These are phyloP conservation scores for Pyricularia grisea DNA, from an alignment of 2,329 filamentous ascomycete genomes.

Conservation along the genomic window DNA sequence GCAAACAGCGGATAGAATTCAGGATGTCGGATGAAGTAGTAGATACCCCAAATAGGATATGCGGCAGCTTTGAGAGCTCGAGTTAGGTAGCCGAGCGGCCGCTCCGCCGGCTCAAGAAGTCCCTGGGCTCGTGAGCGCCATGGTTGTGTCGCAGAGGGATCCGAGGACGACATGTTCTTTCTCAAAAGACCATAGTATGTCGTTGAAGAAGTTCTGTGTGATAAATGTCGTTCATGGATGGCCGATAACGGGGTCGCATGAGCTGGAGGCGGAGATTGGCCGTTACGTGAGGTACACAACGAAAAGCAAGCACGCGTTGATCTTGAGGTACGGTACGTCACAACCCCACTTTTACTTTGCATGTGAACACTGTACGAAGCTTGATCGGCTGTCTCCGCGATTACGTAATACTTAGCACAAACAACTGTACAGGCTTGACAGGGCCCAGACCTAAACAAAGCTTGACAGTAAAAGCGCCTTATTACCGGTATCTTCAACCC, in stretches of 20 bases:
- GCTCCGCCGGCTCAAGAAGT: conserved; percentile 15
- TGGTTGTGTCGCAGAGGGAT: neutral
- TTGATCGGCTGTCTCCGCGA: neutral
- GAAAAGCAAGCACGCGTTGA: neutral
- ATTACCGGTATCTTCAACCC: neutral
- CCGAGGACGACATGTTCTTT: neutral
- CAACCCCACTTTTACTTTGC: neutral
- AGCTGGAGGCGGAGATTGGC: neutral
- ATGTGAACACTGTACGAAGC: neutral
- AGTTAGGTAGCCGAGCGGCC: conserved; percentile 30
- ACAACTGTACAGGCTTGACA: neutral
- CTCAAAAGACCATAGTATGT: neutral
- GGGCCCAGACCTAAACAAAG: neutral
- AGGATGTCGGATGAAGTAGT: conserved; percentile 68
- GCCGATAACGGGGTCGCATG: neutral
- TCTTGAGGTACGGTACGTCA: neutral
- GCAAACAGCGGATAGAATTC: conserved; percentile 77
- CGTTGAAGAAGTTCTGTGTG: neutral
- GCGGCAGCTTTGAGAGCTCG: conserved; percentile 37
- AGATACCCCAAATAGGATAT: conserved; percentile 62
- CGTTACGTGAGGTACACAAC: neutral
- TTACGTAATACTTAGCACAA: neutral
- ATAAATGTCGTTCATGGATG: neutral
- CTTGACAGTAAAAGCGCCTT: neutral
- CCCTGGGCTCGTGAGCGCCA: neutral